Base-by-base conservation (phyloP, 2,329 filamentous ascomycete genomes). In the Dissoconium aciculare region DNA sequence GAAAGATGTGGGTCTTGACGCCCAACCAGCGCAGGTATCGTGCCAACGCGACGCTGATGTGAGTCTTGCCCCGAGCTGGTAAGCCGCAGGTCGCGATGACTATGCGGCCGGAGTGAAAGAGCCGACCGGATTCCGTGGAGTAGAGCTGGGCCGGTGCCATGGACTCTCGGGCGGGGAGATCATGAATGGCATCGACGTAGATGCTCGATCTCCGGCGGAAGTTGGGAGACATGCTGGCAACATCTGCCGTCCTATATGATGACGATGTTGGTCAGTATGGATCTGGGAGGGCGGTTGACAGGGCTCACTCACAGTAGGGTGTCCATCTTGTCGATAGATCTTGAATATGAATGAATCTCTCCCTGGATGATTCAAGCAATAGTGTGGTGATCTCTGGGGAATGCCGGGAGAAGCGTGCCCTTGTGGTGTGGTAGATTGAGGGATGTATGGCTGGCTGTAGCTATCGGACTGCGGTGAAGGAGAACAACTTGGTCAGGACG, bases 1-100 rank as follows among this genome's bases (percentile, higher is more conserved):
- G 89, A 54, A 98, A 98, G 46, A 95, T 91, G 44, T 87, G 78
- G 17, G 89, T 95, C 63, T 98, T 98, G 36, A 98, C 89, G 39
- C 89, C 89, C 23, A 98, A 70, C 89, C 89, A 98, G 56, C 85
- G 74, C 26, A 98, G 66, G 60, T 98, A 98, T 27, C 89, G 77
- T 27, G 87, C 84, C 50, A 98, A 68, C 5, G 89, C 93, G 31
- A 98, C 89, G 35, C 85, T 94, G 31, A 93, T 91, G 50, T 98
- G 89, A 69, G 89, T 98, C 61, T 98, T 98, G 38, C 89, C 89
- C 49, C 89, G 76, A 23, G 89, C 89, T 25, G 89, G 89, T 16
- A 94, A 71, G 14, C 89, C 89, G 43, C 95, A 89, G 54, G 93
- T 94, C 42, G 89, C 87, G 47, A 98, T 95, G 28, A 87, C 87